A percentile compares a stretch with the other conserved stretches of the same genome.
phyloP scores from a whole-genome alignment of 768 basidiomycete species.

The Epithele typhae region DNA sequence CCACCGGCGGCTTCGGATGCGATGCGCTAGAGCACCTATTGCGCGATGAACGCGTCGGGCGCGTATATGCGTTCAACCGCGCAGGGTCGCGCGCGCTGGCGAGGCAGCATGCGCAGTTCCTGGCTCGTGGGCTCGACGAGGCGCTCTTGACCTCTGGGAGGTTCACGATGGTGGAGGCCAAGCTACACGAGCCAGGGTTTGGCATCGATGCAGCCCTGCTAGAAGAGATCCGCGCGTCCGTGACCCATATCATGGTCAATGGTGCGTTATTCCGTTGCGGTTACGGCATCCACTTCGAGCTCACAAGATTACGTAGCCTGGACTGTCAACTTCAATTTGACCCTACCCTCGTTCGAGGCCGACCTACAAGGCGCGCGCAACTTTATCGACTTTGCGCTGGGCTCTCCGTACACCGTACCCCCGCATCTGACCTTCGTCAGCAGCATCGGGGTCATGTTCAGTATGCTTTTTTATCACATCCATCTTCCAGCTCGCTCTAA shows the following conservation, averaged over 20 bases:
- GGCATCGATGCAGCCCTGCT: not conserved
- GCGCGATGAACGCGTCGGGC: conserved; percentile 8
- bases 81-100: not conserved
- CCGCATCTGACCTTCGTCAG: conserved; percentile 21
- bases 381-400: conserved; percentile 8
- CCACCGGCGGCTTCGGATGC: conserved; percentile 30
- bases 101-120: conserved; percentile 10
- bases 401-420: not conserved
- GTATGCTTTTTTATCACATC: not conserved
- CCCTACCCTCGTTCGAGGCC: conserved; percentile 33
- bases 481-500: too few species aligned
- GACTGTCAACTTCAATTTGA: conserved; percentile 38
- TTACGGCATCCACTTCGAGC: not conserved
- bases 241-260: conserved; percentile 27
- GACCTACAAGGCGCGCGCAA: conserved; percentile 24
- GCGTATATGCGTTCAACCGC: conserved; percentile 26
- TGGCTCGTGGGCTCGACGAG: not conserved
- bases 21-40: conserved; percentile 24
- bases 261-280: not conserved
- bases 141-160: not conserved
- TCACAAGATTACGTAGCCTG: conserved; percentile 31
- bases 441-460: conserved; percentile 3
- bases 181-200: not conserved
- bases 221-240: conserved; percentile 8
- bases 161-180: conserved; percentile 2